phyloP scores from a whole-genome alignment of 139 green algal genomes.

The Picochlorum sp. region DNA sequence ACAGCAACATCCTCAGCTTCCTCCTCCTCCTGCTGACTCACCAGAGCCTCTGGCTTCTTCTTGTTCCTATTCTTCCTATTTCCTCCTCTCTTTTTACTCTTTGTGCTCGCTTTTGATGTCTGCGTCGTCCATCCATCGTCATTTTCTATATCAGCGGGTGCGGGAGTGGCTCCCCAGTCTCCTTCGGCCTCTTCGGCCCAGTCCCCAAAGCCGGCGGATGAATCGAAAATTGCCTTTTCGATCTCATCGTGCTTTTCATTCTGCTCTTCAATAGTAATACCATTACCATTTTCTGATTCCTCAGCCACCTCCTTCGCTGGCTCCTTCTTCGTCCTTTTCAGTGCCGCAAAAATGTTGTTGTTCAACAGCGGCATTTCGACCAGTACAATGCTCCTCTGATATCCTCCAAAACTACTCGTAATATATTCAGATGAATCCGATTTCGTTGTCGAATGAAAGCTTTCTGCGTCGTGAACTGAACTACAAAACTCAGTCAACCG shows the following conservation, averaged over 20 bases:
- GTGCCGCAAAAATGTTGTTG: constrained; percentile 28
- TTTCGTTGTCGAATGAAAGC: too few species aligned
- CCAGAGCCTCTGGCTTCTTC: too few species aligned
- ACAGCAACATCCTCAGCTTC: neutral
- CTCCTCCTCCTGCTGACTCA: neutral
- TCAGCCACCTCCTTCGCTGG: constrained; percentile 11
- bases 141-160: neutral
- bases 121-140: constrained; percentile 18
- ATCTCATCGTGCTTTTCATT: constrained; percentile 30
- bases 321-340: constrained; percentile 29
- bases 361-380: neutral
- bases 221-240: constrained; percentile 27
- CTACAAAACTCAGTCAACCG: too few species aligned
- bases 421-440: too few species aligned
- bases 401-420: too few species aligned
- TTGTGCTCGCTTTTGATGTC: constrained; percentile 8
- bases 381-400: neutral
- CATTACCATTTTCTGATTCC: constrained; percentile 7
- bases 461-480: too few species aligned
- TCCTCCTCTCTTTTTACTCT: too few species aligned
- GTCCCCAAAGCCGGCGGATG: constrained; percentile 13
- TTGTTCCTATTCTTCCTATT: too few species aligned
- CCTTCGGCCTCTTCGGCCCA: constrained; percentile 30
- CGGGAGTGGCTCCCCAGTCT: constrained; percentile 12
- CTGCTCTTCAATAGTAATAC: neutral